A percentile compares a stretch with the other conserved stretches of the same genome.
phyloP scores from a whole-genome alignment of 345 rosid genomes.

The Populus simonii region DNA sequence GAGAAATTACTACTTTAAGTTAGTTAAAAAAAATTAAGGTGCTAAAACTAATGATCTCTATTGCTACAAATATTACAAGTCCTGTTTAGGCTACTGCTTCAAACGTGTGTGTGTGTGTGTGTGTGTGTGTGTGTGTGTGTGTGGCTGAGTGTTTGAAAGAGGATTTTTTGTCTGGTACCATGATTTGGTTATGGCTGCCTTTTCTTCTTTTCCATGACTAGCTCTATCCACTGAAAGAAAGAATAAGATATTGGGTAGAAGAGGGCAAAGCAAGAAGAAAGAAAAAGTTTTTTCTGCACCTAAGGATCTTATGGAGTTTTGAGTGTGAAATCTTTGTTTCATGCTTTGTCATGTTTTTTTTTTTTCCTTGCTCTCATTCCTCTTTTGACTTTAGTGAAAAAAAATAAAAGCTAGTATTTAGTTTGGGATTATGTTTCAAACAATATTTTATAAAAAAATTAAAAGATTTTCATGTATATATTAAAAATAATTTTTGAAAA shows the following conservation, averaged over 20 bases:
- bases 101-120: background rate
- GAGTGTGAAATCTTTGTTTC: constrained; percentile 40
- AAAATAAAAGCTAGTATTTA: too few species aligned
- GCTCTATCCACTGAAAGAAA: background rate
- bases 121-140: background rate
- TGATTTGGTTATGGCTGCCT: background rate
- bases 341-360: constrained; percentile 22
- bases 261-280: constrained; percentile 23
- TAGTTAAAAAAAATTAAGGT: too few species aligned
- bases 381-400: background rate
- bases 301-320: constrained; percentile 15
- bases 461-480: too few species aligned
- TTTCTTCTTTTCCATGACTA: background rate
- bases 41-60: too few species aligned
- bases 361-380: background rate
- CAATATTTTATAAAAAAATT: too few species aligned
- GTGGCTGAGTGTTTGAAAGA: constrained; percentile 1
- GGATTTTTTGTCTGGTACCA: background rate
- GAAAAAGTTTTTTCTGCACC: background rate
- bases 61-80: background rate
- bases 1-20: too few species aligned
- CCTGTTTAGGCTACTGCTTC: background rate
- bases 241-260: constrained; percentile 22
- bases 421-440: too few species aligned
- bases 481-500: too few species aligned